Percentiles rank a stretch among this genome's conserved stretches.
phyloP scores from a whole-genome alignment of 2,329 filamentous ascomycete genomes.

The Hypoxylon sp. region DNA sequence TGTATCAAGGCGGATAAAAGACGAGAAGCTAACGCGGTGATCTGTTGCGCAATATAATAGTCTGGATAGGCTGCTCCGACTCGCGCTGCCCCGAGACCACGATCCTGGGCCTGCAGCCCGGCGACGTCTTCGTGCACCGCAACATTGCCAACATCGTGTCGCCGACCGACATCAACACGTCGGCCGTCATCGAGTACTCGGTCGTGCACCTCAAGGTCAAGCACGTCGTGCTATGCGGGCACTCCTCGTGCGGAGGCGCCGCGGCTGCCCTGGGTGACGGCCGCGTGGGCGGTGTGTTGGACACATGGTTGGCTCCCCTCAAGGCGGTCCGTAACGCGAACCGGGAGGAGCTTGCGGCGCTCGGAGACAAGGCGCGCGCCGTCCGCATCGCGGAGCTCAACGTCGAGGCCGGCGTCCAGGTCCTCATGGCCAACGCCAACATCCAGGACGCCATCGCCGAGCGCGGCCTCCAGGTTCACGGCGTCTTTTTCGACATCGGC shows the following conservation, averaged over 20 bases:
- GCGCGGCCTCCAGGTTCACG: constrained; percentile 79
- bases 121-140: constrained; percentile 89
- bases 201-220: constrained; percentile 77
- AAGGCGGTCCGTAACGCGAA: constrained; percentile 59
- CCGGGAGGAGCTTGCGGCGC: constrained; percentile 65
- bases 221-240: constrained; percentile 77
- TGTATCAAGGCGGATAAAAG: constrained; percentile 4
- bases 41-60: constrained; percentile 49
- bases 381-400: constrained; percentile 80
- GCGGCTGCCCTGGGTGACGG: constrained; percentile 65
- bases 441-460: constrained; percentile 78
- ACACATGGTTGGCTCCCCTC: constrained; percentile 66
- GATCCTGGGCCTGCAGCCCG: constrained; percentile 80
- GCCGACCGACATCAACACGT: constrained; percentile 78
- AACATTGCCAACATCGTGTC: constrained; percentile 90
- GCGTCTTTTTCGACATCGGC: constrained; percentile 76
- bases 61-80: constrained; percentile 91
- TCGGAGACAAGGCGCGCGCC: constrained; percentile 66
- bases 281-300: constrained; percentile 65
- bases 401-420: constrained; percentile 74
- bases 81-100: constrained; percentile 87
- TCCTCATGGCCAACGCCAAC: constrained; percentile 74
- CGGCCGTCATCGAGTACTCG: constrained; percentile 82
- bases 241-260: constrained; percentile 76
- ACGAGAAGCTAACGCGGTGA: constrained; percentile 25